Percentiles rank a stretch among this genome's conserved stretches.
Evolutionary conservation across 345 rosid genomes (phyloP).

Genomic region (Psidium guajava): DNA sequence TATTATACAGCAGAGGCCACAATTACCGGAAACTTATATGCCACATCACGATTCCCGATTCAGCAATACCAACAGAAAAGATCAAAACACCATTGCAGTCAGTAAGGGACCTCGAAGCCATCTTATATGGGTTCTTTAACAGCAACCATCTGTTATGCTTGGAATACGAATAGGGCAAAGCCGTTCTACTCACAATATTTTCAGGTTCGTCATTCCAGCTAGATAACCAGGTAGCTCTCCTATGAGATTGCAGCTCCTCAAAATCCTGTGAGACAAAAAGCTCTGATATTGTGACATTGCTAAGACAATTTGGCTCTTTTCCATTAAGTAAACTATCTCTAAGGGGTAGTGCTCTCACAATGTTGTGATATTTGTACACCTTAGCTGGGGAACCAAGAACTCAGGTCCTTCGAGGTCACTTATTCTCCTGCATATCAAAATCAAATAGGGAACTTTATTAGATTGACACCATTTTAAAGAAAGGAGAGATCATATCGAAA

Average conservation of each 20-base stretch:
- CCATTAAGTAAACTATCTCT: background rate
- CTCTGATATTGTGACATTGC: background rate
- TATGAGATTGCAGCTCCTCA: slow-evolving; percentile 44
- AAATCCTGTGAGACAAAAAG: slow-evolving; percentile 15
- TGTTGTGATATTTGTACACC: background rate
- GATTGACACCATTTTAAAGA: background rate
- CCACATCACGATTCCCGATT: background rate
- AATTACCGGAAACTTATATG: background rate
- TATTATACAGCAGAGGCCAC: background rate
- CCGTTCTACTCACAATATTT: slow-evolving; percentile 27
- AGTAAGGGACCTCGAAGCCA: background rate
- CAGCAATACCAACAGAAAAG: background rate
- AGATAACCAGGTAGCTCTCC: slow-evolving; percentile 35
- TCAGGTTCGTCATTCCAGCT: slow-evolving; percentile 4
- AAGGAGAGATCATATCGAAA: background rate
- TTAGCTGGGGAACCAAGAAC: background rate
- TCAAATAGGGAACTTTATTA: background rate
- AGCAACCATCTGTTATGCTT: background rate
- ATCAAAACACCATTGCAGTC: background rate
- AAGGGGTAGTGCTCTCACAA: background rate
- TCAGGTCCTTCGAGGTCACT: background rate
- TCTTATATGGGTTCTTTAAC: background rate
- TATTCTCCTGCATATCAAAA: slow-evolving; percentile 5
- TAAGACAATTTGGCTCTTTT: background rate
- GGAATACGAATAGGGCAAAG: background rate